Base-by-base conservation (phyloP, 78 protist species). In the Chrysochromulina parva region DNA sequence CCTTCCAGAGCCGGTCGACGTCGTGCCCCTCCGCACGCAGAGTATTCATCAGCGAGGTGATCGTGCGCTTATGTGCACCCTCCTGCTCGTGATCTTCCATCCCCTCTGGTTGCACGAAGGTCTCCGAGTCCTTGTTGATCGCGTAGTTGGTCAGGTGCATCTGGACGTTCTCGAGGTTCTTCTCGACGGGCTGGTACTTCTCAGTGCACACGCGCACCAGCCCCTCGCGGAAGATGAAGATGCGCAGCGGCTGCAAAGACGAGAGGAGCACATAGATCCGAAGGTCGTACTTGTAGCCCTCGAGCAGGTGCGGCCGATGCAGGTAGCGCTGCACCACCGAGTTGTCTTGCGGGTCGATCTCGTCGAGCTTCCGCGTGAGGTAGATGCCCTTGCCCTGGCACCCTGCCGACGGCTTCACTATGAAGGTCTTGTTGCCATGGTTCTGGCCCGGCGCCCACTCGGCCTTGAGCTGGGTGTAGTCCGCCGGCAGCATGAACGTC, bases 141-240 rank as follows among this genome's bases (percentile, higher is more conserved):
- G 93, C 90, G 38, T 95, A 95, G 92, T 95, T 95, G 19, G 96
- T 95, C 76, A 95, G 91, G 78, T 95, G 96, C 94, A 82, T 80
- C 67, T 6, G 76, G 50, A 11, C 28, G 62, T 85, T 48, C 26
- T 24, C 52, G 38, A 89, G 47, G 22, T 90, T 91, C 28, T 22
- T 53, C 0, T 0, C 17, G 24, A 11, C 82, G n/a, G 91, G 55
- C 74, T 0, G 53, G 57, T 96, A 96, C 73, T 62, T 19, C 11
- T 57, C 78, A 3, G 96, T 92, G 90, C 94, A 91, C 14, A 94
- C 6, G 26, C 96, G 58, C 17, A 59, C 94, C 22, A 94, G 47
- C 19, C 96, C 96, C 24, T 94, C 94, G 53, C 76, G 53, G 88
- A 73, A 60, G 16, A 92, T 1, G 78, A 53, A 89, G 58, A 95